These are phyloP conservation scores for Dioszegia aurantiaca DNA, from an alignment of 768 basidiomycete genomes.

Conservation along the genomic window DNA sequence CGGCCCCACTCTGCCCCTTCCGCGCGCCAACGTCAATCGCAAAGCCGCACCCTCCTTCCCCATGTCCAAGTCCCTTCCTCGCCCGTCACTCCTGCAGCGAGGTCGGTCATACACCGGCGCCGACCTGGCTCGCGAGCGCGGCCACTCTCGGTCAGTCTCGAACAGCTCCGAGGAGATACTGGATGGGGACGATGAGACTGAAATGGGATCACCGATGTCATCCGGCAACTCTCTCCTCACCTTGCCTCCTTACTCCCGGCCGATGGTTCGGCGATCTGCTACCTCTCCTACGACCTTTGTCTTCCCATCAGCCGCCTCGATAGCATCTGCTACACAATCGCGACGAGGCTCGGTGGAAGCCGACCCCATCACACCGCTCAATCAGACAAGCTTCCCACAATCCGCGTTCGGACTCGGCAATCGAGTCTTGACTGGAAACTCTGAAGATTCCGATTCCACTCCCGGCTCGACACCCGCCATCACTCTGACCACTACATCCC, in stretches of 20 bases:
- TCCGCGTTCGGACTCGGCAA: conserved; percentile 17
- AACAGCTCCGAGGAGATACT: not conserved
- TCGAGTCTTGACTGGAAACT: not conserved
- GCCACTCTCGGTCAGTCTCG: conserved; percentile 7
- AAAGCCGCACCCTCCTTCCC: conserved; percentile 24
- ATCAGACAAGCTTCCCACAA: conserved; percentile 27
- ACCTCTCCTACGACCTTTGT: conserved; percentile 2
- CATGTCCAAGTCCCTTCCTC: conserved; percentile 12
- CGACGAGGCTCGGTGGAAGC: conserved; percentile 2
- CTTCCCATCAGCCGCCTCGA: not conserved
- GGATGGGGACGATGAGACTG: conserved; percentile 1
- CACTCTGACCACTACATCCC: conserved; percentile 7
- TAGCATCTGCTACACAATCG: conserved; percentile 9
- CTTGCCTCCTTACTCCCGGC: conserved; percentile 4
- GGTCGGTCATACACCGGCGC: conserved; percentile 48
- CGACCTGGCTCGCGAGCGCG: conserved; percentile 34
- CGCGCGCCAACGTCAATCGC: conserved; percentile 8
- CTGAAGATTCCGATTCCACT: conserved; percentile 5
- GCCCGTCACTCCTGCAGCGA: conserved; percentile 40
- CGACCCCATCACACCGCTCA: conserved; percentile 33
- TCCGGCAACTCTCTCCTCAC: not conserved
- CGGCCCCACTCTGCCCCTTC: not conserved
- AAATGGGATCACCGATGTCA: not conserved
- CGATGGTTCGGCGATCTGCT: conserved; percentile 24
- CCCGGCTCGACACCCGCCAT: conserved; percentile 3